Evolutionary conservation across 805 yeast species (phyloP).

Genomic region (Phaffomyces thermotolerans): DNA sequence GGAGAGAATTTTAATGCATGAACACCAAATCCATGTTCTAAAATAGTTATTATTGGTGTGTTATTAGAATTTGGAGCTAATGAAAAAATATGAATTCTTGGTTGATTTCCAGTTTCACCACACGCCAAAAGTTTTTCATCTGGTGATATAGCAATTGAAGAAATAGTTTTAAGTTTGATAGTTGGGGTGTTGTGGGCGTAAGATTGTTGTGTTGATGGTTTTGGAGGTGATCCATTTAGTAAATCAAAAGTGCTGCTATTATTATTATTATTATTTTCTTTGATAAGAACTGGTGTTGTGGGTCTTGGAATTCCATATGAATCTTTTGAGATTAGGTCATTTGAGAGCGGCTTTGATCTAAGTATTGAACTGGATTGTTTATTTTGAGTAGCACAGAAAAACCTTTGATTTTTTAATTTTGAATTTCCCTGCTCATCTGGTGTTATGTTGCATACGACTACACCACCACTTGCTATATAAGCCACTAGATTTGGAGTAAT

Average conservation of each 20-base stretch:
- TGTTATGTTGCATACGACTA: conserved; percentile 37
- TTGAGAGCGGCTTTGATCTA: background rate
- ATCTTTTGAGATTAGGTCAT: conserved; percentile 2
- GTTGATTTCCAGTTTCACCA: conserved; percentile 67
- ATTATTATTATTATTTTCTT: background rate
- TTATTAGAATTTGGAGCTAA: conserved; percentile 40
- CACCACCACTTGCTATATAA: conserved; percentile 55
- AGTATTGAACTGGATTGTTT: background rate
- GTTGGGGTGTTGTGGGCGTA: background rate
- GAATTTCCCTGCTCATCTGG: conserved; percentile 14
- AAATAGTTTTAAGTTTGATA: conserved; percentile 43
- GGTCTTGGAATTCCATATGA: conserved; percentile 9
- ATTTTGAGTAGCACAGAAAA: conserved; percentile 40
- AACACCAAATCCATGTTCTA: conserved; percentile 64
- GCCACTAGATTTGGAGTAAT: conserved; percentile 37
- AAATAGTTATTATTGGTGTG: conserved; percentile 45
- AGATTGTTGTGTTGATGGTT: conserved; percentile 16
- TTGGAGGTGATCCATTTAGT: conserved; percentile 11
- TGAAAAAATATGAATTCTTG: conserved; percentile 55
- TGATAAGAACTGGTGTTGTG: background rate
- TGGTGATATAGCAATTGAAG: conserved; percentile 53
- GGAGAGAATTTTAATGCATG: conserved; percentile 49
- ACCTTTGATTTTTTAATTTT: conserved; percentile 32
- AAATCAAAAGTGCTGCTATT: background rate
- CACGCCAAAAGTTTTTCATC: conserved; percentile 49